A percentile compares a stretch with the other conserved stretches of the same genome.
These are phyloP conservation scores for Ceratocystis variospora DNA, from an alignment of 2,329 filamentous ascomycete species.

Conservation along the genomic window DNA sequence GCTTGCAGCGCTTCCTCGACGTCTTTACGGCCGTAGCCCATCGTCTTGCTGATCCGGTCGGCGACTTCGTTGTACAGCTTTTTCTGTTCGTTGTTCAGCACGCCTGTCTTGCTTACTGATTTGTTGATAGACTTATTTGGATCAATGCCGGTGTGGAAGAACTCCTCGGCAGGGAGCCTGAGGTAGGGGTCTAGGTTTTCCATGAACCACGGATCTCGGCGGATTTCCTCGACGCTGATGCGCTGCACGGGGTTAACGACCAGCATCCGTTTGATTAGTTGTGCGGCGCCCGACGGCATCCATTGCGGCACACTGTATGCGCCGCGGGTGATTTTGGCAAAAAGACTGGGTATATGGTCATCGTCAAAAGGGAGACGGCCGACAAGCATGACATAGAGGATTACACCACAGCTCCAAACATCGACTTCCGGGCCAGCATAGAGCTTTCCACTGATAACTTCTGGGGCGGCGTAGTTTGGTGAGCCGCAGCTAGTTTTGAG, in stretches of 20 bases:
- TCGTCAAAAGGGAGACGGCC: slow-evolving; percentile 90
- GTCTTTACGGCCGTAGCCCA: slow-evolving; percentile 92
- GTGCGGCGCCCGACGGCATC: slow-evolving; percentile 70
- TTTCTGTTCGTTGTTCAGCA: slow-evolving; percentile 74
- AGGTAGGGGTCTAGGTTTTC: slow-evolving; percentile 78
- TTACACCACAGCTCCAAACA: slow-evolving; percentile 94
- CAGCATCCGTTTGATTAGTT: slow-evolving; percentile 81
- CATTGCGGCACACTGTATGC: slow-evolving; percentile 87
- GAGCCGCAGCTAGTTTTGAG: slow-evolving; percentile 97
- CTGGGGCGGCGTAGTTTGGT: slow-evolving; percentile 93
- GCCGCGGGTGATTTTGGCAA: slow-evolving; percentile 93
- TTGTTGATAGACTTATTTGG: slow-evolving; percentile 82
- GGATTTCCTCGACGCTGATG: slow-evolving; percentile 86
- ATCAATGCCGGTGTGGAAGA: slow-evolving; percentile 85
- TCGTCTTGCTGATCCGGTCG: slow-evolving; percentile 90
- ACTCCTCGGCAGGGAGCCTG: slow-evolving; percentile 76
- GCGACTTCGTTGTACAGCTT: slow-evolving; percentile 86
- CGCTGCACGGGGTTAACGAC: slow-evolving; percentile 90
- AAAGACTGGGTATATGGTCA: slow-evolving; percentile 92
- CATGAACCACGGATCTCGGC: slow-evolving; percentile 85
- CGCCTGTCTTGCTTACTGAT: slow-evolving; percentile 64
- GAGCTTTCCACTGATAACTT: slow-evolving; percentile 94
- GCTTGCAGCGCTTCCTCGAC: slow-evolving; percentile 87
- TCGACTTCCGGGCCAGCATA: slow-evolving; percentile 97
- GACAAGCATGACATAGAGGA: slow-evolving; percentile 69